Evolutionary conservation across 2,329 filamentous ascomycete genomes (phyloP), one percentile per base, ranked within the genome.

Genomic region (Colletotrichum scovillei): DNA sequence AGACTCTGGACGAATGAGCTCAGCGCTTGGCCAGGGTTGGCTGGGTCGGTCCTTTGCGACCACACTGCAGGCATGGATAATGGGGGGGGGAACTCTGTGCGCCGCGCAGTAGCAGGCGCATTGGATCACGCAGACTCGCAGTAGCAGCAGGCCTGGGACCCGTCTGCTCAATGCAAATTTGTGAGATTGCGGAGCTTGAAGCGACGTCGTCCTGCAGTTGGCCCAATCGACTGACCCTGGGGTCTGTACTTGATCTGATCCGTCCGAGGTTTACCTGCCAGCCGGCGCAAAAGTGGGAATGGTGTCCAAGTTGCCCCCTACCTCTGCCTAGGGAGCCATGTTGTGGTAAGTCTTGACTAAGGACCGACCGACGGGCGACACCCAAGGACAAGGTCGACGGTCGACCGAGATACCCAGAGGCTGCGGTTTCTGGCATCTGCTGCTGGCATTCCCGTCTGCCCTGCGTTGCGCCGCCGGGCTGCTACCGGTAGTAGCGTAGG

Each of bases 251-350:
- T 73, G 70, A 73, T 72, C 70, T 69, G 59, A 49, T 56, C 66
- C 66, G 46, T 59, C 14, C 14, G 28, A 35, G 22, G n/a, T 46
- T 56, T 63, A 73, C 58, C 70, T 64, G 59, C 59, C 59, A 64
- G 70, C 24, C 66, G 66, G 66, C 42, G 59, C 70, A 55, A 22
- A 32, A 19, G 42, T 64, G 59, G 59, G 60, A 73, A 62, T 66
- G 67, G 60, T 70, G 71, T 62, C 57, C 71, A 73, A 73, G 46
- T 62, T 73, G 55, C 71, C 71, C 70, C 67, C 46, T 73, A 59
- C 60, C 71, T 56, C 46, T 35, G 24, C 35, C 71, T 49, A n/a
- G 71, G 71, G 71, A 73, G 60, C 46, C 60, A 66, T 65, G 60
- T 35, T 35, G 32, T 22, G 46, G 22, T 53, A 49, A 69, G 59